These are phyloP conservation scores for Pleurotus tuoliensis DNA, from an alignment of 768 basidiomycete genomes.

Conservation along the genomic window DNA sequence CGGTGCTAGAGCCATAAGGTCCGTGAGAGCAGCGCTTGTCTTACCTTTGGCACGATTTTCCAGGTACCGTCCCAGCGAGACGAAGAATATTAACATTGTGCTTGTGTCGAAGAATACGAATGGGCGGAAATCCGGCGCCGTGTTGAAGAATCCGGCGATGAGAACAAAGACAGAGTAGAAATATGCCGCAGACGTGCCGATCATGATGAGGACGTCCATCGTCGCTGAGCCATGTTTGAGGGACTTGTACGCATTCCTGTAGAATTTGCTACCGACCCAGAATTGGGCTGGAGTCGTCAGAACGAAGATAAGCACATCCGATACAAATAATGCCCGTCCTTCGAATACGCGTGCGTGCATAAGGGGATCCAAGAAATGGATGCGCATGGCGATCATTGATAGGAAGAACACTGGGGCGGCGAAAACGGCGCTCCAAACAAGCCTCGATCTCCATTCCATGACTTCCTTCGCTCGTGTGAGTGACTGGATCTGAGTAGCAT, in stretches of 20 bases:
- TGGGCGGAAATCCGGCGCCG: slow-evolving; percentile 68
- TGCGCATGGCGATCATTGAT: slow-evolving; percentile 75
- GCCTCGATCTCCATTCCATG: slow-evolving; percentile 79
- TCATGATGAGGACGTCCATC: slow-evolving; percentile 96
- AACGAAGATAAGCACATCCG: slow-evolving; percentile 69
- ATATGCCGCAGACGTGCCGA: slow-evolving; percentile 94
- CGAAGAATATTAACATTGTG: slow-evolving; percentile 97
- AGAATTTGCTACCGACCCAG: slow-evolving; percentile 86
- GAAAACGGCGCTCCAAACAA: slow-evolving; percentile 71
- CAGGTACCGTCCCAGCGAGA: slow-evolving; percentile 90
- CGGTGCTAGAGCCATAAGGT: slow-evolving; percentile 92
- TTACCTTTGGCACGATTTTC: slow-evolving; percentile 97
- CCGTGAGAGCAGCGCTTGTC: slow-evolving; percentile 93
- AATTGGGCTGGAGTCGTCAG: slow-evolving; percentile 92
- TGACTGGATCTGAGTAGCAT: slow-evolving; percentile 81
- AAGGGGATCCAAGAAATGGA: slow-evolving; percentile 55
- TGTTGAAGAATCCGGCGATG: slow-evolving; percentile 59
- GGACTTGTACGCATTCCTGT: slow-evolving; percentile 86
- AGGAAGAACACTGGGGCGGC: slow-evolving; percentile 94
- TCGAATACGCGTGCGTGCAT: slow-evolving; percentile 48
- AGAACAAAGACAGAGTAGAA: slow-evolving; percentile 80
- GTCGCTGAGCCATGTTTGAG: slow-evolving; percentile 87
- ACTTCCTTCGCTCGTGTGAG: slow-evolving; percentile 90
- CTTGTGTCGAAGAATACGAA: slow-evolving; percentile 97
- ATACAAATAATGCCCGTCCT: slow-evolving; percentile 62